Base-by-base conservation (phyloP, 2,329 filamentous ascomycete species). In the Lanzia echinophila region DNA sequence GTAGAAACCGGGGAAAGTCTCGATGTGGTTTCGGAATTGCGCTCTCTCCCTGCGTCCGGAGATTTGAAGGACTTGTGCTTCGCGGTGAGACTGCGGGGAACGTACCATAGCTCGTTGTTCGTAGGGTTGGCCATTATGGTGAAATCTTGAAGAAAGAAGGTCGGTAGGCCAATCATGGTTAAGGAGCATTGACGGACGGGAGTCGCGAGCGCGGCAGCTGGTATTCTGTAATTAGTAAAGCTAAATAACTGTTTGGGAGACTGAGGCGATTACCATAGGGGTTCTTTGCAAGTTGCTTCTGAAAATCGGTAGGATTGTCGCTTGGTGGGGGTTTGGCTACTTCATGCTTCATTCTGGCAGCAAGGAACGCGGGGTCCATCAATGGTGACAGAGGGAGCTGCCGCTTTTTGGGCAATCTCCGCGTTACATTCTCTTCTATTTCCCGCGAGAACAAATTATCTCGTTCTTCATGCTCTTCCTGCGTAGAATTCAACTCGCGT, bases 121-220 rank as follows among this genome's bases (percentile, higher is more conserved):
- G 74, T 69, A 0, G 83, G 83, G 53, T 86, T 76, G 1, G 70
- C 64, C 12, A 82, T 70, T 2, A 82, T 63, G 28, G 76, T 74
- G 56, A 89, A 83, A 32, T 79, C 73, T 52, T 86, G 79, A 4
- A 88, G 70, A 64, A 89, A 86, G 62, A 77, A 82, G 13, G 67
- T 69, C 1, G 87, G 87, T 6, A 88, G 67, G 1, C 64, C 63
- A 0, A 67, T 64, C 0, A 62, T 57, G 1, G 82, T 82, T 32
- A 77, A 64, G 20, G 68, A 63, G 62, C 84, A 88, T 54, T 67
- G 61, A 51, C 87, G 81, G 20, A 84, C 54, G 0, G 82, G 80
- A 0, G 79, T 78, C 31, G 79, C 79, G 20, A 90, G 75, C 6
- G 82, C 79, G 43, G 75, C 75, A 3, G 86, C 53, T 55, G 13